Percentiles rank a stretch among this genome's conserved stretches.
Conservation (phyloP, 164 flowering plant species). For the Piper betle region DNA sequence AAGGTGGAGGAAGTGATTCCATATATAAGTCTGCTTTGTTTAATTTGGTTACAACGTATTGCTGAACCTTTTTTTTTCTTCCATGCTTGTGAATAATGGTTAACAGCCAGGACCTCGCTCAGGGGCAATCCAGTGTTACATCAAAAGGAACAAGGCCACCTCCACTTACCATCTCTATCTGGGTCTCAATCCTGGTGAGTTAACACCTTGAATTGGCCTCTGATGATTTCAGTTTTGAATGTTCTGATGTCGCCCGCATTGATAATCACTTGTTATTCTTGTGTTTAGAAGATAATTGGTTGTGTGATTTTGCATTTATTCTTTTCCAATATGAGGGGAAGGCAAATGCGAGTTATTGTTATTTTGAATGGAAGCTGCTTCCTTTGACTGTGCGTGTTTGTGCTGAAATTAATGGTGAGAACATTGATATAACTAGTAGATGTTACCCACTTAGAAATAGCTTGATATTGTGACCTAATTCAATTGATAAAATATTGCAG, state of each 20-base stretch:
- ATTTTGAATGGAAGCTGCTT: not conserved
- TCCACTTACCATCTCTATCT: conserved; percentile 10
- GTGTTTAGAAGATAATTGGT: too few relatives aligned
- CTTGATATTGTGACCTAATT: not conserved
- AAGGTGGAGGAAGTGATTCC: not conserved
- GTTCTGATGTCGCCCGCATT: too few relatives aligned
- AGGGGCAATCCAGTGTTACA: conserved; percentile 13
- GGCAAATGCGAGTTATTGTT: not conserved
- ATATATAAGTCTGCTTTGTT: not conserved
- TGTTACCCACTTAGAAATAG: not conserved
- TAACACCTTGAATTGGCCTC: not conserved
- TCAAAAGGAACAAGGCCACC: conserved; percentile 12
- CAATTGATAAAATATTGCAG: not conserved
- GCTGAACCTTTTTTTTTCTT: not conserved
- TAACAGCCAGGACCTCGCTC: conserved; percentile 12
- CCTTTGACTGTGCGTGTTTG: not conserved
- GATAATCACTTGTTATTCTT: too few relatives aligned
- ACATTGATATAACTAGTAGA: not conserved
- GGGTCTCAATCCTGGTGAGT: conserved; percentile 13
- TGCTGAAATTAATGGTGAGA: not conserved
- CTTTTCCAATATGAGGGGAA: too few relatives aligned
- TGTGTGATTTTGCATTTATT: too few relatives aligned
- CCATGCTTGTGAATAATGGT: not conserved
- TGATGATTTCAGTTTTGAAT: too few relatives aligned
- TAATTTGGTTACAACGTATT: too few relatives aligned